Evolutionary conservation across 345 rosid species (phyloP), one percentile per base, ranked within the genome.

Genomic region (Salix caprea): DNA sequence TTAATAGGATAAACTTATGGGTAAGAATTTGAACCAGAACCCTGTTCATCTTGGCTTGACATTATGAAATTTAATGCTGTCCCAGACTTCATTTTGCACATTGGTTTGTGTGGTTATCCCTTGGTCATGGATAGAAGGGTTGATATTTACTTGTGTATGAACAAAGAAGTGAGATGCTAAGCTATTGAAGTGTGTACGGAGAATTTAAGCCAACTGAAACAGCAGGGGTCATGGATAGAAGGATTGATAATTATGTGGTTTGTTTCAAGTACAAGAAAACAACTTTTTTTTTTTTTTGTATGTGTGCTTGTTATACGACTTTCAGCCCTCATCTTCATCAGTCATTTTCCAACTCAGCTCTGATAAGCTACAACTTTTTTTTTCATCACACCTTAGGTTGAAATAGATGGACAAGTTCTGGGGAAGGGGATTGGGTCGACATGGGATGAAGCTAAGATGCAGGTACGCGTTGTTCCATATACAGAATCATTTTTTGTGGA

Each of bases 371-470:
- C 26, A 15, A 75, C 73, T 69, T 67, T 52, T 11, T 67, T 34
- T 44, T 1, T 1, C 8, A 58, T 67, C 65, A 28, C 76, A 76
- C 74, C 73, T 76, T 85, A 96, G 98, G 97, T 96, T 81, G 96
- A 92, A 89, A 82, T 96, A n/a, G 93, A 91, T 82, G 98, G 98
- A 48, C 94, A 87, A 84, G 89, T 92, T 74, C 71, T 94, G 80
- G 97, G 97, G 37, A 88, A 88, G 85, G 99, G 98, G 54, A 79
- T 82, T 62, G 99, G 99, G 71, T 88, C 81, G 18, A 90, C 98
- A 16, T 94, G 97, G 97, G 98, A 94, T 70, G 97, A 96, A 81
- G 99, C 99, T 78, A 90, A 86, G 88, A 85, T 84, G 90, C 96
- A 87, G 94, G 97, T 92, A 89, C 74, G 7, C 12, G 24, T 65